Conservation (phyloP, 371 early-diverging fungal genomes). For the Mucor piriformis region DNA sequence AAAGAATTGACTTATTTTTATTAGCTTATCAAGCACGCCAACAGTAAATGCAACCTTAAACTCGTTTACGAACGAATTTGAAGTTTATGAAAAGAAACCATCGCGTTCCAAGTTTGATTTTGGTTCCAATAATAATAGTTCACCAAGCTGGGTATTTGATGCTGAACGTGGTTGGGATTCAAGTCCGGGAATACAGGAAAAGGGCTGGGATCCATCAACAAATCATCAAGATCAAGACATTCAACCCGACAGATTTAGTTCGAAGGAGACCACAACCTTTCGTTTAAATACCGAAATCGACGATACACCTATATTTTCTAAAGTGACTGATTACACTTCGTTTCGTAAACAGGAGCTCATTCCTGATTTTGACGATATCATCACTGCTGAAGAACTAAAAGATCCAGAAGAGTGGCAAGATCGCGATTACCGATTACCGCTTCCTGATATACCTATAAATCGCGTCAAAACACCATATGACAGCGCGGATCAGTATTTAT, state of each 20-base stretch:
- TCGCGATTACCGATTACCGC: conserved; percentile 10
- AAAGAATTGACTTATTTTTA: not conserved
- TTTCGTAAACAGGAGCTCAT: conserved; percentile 31
- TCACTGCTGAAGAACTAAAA: conserved; percentile 9
- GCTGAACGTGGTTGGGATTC: conserved; percentile 14
- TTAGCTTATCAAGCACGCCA: conserved; percentile 8
- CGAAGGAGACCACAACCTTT: conserved; percentile 18
- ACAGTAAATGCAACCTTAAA: conserved; percentile 26
- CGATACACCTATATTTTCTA: conserved; percentile 28
- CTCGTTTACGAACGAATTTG: conserved; percentile 21
- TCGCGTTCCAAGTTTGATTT: conserved; percentile 24
- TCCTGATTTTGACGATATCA: conserved; percentile 34
- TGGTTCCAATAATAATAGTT: not conserved
- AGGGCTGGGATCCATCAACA: not conserved
- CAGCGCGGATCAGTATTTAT: conserved; percentile 57
- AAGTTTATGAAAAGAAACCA: conserved; percentile 6
- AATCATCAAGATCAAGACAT: not conserved
- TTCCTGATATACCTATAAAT: conserved; percentile 59
- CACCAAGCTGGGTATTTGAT: conserved; percentile 7
- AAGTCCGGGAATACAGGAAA: not conserved
- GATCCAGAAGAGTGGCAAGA: conserved; percentile 17
- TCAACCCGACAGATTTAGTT: not conserved
- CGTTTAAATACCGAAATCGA: conserved; percentile 33
- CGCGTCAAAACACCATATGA: conserved; percentile 51
- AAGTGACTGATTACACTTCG: conserved; percentile 30